Conservation (phyloP, 257 asterid species). For the Plantago ovata region DNA sequence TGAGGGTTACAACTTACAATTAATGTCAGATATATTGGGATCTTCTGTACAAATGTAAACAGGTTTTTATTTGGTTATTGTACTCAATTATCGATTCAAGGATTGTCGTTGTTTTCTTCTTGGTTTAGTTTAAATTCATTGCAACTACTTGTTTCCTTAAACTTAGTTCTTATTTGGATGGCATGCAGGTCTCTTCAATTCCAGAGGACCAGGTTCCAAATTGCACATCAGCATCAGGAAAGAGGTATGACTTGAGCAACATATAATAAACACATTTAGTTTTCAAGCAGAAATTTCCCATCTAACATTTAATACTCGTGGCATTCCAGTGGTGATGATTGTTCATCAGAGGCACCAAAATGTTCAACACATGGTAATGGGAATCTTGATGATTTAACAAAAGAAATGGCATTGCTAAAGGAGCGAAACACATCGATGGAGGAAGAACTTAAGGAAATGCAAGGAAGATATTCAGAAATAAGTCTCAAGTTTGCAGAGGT, state of each 20-base stretch:
- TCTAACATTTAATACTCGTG: no score
- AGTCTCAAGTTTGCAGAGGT: constrained; percentile 99
- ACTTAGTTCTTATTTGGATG: neutral
- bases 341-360: neutral
- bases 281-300: no score
- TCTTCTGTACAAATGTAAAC: no score
- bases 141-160: no score
- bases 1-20: no score
- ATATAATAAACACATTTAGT: no score
- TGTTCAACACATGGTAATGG: constrained; percentile 7
- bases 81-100: no score
- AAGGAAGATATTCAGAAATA: constrained; percentile 92
- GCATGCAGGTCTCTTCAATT: constrained; percentile 28
- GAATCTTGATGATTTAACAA: constrained; percentile 25
- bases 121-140: neutral
- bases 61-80: no score
- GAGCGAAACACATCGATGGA: constrained; percentile 64
- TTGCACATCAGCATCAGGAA: constrained; percentile 4
- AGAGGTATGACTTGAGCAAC: constrained; percentile 10
- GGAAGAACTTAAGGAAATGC: constrained; percentile 85
- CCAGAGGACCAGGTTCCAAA: constrained; percentile 23
- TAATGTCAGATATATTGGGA: no score
- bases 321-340: no score
- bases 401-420: constrained; percentile 47
- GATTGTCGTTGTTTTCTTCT: neutral